A percentile compares a stretch with the other conserved stretches of the same genome.
Evolutionary conservation across 352 stramenopile species (phyloP).

Genomic region (Pythium oligandrum): DNA sequence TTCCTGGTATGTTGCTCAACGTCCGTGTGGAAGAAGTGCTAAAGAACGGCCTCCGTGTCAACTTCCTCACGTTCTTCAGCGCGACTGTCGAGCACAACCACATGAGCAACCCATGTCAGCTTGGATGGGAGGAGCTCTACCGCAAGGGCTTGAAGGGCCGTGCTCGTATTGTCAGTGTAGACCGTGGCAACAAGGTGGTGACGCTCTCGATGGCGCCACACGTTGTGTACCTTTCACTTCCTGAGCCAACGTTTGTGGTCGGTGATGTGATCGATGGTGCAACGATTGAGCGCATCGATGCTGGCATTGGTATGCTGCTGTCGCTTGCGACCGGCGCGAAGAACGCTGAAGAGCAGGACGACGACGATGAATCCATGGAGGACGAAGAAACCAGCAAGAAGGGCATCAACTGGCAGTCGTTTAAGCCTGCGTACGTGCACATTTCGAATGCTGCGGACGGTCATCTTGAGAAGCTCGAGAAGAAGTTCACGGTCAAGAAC

Average conservation of each 20-base stretch:
- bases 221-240: constrained; percentile 73
- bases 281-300: constrained; percentile 77
- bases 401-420: constrained; percentile 64
- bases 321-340: constrained; percentile 42
- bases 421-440: constrained; percentile 82
- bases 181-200: constrained; percentile 67
- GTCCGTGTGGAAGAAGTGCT: constrained; percentile 89
- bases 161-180: constrained; percentile 81
- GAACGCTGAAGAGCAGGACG: constrained; percentile 28
- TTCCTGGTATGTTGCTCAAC: constrained; percentile 91
- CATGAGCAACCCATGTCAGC: constrained; percentile 79
- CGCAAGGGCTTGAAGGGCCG: constrained; percentile 80
- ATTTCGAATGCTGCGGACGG: constrained; percentile 84
- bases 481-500: constrained; percentile 68
- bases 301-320: constrained; percentile 82
- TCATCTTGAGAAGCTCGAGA: constrained; percentile 86
- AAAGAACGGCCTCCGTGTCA: constrained; percentile 79
- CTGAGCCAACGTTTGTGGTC: constrained; percentile 44
- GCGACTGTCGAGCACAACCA: constrained; percentile 88
- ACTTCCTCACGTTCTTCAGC: constrained; percentile 87
- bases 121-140: constrained; percentile 72
- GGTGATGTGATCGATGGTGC: constrained; percentile 73
- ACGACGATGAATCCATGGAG: constrained; percentile 52
- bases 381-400: constrained; percentile 39
- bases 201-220: constrained; percentile 85